Percentiles rank a stretch among this genome's conserved stretches.
phyloP scores from a whole-genome alignment of 202 grass and related monocot species.

The Setaria italica region DNA sequence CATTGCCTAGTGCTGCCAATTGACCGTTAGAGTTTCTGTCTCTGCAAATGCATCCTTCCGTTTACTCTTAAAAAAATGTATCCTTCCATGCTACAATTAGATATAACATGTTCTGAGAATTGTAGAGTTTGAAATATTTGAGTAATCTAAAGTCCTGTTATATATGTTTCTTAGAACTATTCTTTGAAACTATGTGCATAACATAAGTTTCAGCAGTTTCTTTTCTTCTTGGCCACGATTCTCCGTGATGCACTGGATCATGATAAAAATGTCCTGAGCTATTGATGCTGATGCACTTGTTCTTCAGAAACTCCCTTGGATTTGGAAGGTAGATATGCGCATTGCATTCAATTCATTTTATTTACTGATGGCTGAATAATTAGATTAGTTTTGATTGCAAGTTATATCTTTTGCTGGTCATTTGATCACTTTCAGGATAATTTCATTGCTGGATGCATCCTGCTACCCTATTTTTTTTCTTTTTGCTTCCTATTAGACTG shows the following conservation, averaged over 20 bases:
- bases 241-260: not conserved
- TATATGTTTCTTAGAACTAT: not conserved
- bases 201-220: not conserved
- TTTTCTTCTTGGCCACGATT: constrained; percentile 6
- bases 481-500: not conserved
- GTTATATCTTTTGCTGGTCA: not conserved
- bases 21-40: not conserved
- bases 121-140: not conserved
- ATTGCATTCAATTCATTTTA: constrained; percentile 14
- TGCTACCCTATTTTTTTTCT: not conserved
- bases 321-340: not conserved
- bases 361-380: not conserved
- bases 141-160: not conserved
- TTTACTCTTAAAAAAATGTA: not conserved
- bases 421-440: not conserved
- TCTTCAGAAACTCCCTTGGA: not conserved
- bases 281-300: constrained; percentile 13
- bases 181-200: not conserved
- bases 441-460: not conserved
- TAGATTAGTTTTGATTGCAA: not conserved
- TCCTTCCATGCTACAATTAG: too few relatives aligned
- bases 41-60: constrained; percentile 19
- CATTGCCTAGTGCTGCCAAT: not conserved
- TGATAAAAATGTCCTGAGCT: not conserved
- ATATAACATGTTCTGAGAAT: not conserved